phyloP scores from a whole-genome alignment of 257 asterid species.

The Oldenlandia corymbosa region DNA sequence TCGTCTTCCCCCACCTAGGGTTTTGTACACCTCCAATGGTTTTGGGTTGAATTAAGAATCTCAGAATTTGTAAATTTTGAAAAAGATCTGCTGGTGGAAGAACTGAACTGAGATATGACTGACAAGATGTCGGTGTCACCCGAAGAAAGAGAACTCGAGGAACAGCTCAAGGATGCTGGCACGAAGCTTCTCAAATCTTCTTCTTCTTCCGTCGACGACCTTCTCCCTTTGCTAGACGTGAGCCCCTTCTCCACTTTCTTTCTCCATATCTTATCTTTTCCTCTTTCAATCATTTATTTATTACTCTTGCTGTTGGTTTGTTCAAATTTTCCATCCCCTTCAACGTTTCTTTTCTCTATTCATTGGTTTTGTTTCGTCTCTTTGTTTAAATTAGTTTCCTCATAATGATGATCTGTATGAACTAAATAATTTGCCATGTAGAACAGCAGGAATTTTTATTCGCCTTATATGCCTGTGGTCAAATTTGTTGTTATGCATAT shows the following conservation, averaged over 20 bases:
- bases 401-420: no score
- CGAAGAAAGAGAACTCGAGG: constrained; percentile 41
- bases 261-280: no score
- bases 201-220: constrained; percentile 54
- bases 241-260: constrained; percentile 18
- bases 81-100: no score
- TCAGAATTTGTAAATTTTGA: constrained; percentile 9
- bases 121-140: constrained; percentile 25
- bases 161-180: constrained; percentile 62
- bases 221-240: constrained; percentile 78
- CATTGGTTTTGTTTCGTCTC: not conserved
- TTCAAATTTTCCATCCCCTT: not conserved
- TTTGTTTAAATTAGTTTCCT: no score
- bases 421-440: no score
- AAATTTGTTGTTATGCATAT: not conserved
- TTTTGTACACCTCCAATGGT: not conserved
- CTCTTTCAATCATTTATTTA: not conserved
- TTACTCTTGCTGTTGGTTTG: not conserved
- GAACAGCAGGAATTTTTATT: not conserved
- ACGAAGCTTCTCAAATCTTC: constrained; percentile 60
- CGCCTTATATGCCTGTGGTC: not conserved
- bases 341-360: no score
- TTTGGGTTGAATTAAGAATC: not conserved
- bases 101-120: constrained; percentile 4
- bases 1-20: not conserved